Evolutionary conservation across 345 rosid species (phyloP).

Genomic region (Euphorbia pulcherrima): DNA sequence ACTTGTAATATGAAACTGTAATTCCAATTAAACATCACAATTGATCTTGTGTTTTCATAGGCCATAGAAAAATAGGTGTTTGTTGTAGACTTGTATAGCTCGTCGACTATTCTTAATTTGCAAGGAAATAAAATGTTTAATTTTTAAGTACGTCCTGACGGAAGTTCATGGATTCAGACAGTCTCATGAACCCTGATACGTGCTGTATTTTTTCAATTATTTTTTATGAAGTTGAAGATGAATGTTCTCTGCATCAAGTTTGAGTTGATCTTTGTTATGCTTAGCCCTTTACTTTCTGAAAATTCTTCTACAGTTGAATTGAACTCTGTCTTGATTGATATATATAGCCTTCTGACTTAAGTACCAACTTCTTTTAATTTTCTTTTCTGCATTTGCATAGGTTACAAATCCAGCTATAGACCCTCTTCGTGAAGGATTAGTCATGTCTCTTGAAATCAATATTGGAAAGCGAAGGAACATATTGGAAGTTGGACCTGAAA

Average conservation of each 20-base stretch:
- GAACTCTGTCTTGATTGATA: background rate
- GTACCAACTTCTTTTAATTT: background rate
- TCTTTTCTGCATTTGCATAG: conserved; percentile 33
- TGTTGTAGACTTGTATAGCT: background rate
- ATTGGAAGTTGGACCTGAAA: conserved; percentile 89
- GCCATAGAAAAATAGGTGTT: background rate
- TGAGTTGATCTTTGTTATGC: background rate
- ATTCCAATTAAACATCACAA: too few relatives aligned
- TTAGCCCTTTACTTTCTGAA: background rate
- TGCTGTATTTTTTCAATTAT: background rate
- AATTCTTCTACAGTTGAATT: background rate
- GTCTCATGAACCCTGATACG: background rate
- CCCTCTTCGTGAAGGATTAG: conserved; percentile 94
- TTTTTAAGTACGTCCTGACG: background rate
- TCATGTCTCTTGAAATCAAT: conserved; percentile 96
- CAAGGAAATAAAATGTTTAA: background rate
- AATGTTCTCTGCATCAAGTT: background rate
- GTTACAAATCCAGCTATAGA: conserved; percentile 99
- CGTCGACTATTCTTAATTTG: background rate
- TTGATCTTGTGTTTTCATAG: background rate
- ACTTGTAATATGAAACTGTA: too few relatives aligned
- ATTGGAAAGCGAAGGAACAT: conserved; percentile 92
- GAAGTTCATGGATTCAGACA: background rate
- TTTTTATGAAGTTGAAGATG: background rate
- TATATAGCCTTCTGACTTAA: background rate